These are phyloP conservation scores for Fusarium liriodendri DNA, from an alignment of 2,329 filamentous ascomycete species.

Conservation along the genomic window DNA sequence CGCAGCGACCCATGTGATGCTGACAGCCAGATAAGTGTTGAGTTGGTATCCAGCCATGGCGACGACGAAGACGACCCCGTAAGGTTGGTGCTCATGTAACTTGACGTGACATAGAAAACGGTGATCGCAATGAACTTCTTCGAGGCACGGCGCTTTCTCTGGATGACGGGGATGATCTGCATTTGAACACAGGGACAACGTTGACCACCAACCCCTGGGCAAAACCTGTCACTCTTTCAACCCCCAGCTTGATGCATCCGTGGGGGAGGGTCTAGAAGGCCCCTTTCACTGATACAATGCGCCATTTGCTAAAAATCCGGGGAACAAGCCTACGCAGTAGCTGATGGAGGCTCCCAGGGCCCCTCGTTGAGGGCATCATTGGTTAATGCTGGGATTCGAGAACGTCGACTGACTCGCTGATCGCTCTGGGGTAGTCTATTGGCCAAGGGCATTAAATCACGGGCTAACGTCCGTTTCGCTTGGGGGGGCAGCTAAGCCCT, in stretches of 20 bases:
- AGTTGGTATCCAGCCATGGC: conserved; percentile 31
- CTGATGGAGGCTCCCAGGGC: neutral
- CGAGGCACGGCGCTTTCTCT: neutral
- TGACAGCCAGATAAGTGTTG: conserved; percentile 28
- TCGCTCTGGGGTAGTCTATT: neutral
- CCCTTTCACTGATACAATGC: neutral
- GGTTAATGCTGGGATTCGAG: neutral
- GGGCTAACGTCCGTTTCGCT: neutral
- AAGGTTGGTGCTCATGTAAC: neutral
- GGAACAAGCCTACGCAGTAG: neutral
- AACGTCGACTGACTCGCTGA: conserved; percentile 1
- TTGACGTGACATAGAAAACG: conserved; percentile 1
- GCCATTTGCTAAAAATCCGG: conserved; percentile 1
- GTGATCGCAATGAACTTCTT: neutral
- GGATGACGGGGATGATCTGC: conserved; percentile 26
- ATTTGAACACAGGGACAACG: conserved; percentile 26
- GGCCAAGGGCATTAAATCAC: neutral
- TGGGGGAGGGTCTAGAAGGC: conserved; percentile 1
- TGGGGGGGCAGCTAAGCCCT: neutral
- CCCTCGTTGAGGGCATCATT: neutral
- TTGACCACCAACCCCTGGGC: neutral
- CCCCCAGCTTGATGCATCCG: neutral
- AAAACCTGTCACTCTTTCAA: neutral
- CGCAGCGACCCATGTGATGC: conserved; percentile 37
- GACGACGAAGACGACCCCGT: conserved; percentile 4